Percentiles rank a stretch among this genome's conserved stretches.
Conservation (phyloP, 2,329 filamentous ascomycete genomes). For the Botryotinia narcissicola region DNA sequence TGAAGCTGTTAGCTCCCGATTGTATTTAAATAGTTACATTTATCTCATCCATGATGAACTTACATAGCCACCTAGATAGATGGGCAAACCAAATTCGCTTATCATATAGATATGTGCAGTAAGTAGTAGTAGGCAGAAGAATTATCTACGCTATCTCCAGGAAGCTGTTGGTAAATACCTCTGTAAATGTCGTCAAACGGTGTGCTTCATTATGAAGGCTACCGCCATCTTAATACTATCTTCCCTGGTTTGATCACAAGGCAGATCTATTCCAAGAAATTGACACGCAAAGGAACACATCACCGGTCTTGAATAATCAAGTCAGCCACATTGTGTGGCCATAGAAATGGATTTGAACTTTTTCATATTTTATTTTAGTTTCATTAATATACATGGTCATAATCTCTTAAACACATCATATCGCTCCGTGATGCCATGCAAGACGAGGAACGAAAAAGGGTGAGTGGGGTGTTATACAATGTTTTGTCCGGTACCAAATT, state of each 20-base stretch:
- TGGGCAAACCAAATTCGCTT: background rate
- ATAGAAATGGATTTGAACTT: background rate
- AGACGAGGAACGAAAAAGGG: slow-evolving; percentile 35
- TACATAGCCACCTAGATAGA: background rate
- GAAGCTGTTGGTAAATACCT: background rate
- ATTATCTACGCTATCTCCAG: background rate
- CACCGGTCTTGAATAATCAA: background rate
- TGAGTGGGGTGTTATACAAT: slow-evolving; percentile 39
- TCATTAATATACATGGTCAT: slow-evolving; percentile 35
- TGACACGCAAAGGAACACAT: background rate
- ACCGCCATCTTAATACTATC: background rate
- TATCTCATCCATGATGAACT: background rate
- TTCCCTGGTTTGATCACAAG: background rate
- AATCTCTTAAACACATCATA: slow-evolving; percentile 29
- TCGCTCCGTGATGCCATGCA: slow-evolving; percentile 33
- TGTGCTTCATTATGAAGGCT: background rate
- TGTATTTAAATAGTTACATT: background rate
- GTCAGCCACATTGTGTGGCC: background rate
- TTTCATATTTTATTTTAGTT: slow-evolving; percentile 16
- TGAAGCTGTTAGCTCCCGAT: background rate
- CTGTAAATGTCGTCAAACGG: background rate
- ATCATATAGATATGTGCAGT: background rate
- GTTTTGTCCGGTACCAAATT: slow-evolving; percentile 25
- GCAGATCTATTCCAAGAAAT: background rate
- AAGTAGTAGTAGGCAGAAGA: background rate